Evolutionary conservation across 768 basidiomycete genomes (phyloP).

Genomic region (Amanita pseudoporphyria): DNA sequence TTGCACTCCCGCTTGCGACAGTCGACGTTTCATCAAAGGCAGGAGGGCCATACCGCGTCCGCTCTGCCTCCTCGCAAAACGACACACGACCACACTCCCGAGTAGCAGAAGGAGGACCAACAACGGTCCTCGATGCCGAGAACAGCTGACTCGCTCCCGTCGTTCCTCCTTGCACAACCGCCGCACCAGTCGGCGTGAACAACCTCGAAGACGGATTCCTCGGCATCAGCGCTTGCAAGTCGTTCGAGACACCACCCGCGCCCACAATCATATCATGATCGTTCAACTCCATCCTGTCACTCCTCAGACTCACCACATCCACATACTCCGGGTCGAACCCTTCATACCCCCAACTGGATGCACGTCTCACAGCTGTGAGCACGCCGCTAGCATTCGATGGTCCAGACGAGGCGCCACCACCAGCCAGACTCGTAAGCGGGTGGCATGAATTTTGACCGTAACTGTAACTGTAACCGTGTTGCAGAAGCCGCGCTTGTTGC

Average conservation of each 20-base stretch:
- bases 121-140: not conserved
- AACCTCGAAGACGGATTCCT: conserved; percentile 13
- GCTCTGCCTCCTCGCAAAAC: conserved; percentile 10
- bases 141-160: not conserved
- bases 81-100: not conserved
- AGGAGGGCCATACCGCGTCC: conserved; percentile 16
- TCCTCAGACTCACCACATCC: conserved; percentile 24
- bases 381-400: conserved; percentile 10
- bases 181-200: not conserved
- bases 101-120: not conserved
- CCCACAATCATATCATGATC: conserved; percentile 27
- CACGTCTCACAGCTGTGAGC: conserved; percentile 40
- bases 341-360: conserved; percentile 55
- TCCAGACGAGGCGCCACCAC: not conserved
- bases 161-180: not conserved
- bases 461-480: not conserved
- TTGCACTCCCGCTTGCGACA: conserved; percentile 27
- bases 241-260: conserved; percentile 10
- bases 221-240: conserved; percentile 10
- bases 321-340: conserved; percentile 29
- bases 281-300: conserved; percentile 32
- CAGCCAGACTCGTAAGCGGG: not conserved
- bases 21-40: conserved; percentile 40
- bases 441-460: not conserved
- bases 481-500: not conserved